A percentile compares a stretch with the other conserved stretches of the same genome.
These are phyloP conservation scores for Cryptococcus maquisensis DNA, from an alignment of 1,284 basidiomycete species.

Conservation along the genomic window DNA sequence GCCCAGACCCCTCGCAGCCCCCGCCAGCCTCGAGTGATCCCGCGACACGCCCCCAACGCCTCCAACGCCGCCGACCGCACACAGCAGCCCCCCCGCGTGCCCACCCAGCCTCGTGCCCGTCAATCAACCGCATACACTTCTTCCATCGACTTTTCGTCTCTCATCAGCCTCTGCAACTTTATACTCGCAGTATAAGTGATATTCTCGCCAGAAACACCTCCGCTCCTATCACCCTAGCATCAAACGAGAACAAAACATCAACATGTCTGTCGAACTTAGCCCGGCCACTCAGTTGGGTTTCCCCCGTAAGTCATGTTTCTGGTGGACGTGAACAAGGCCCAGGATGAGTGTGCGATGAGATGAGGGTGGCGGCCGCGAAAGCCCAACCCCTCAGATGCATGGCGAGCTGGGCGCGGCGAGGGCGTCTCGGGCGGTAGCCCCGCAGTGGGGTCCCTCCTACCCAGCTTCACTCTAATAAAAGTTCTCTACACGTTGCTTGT, in stretches of 20 bases:
- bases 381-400: not conserved
- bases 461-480: not conserved
- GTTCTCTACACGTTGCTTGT: not conserved
- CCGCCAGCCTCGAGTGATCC: too few species aligned
- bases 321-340: not conserved
- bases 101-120: conserved; percentile 53
- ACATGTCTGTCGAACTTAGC: conserved; percentile 52
- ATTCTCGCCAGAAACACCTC: too few species aligned
- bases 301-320: conserved; percentile 50
- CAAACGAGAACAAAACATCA: not conserved
- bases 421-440: not conserved
- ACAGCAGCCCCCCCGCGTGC: not conserved
- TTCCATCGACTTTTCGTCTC: conserved; percentile 50
- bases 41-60: conserved; percentile 3
- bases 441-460: not conserved
- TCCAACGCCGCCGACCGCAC: conserved; percentile 11
- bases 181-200: not conserved
- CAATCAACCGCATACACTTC: conserved; percentile 49
- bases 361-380: too few species aligned
- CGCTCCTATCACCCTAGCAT: not conserved
- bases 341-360: too few species aligned
- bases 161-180: conserved; percentile 40
- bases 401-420: not conserved
- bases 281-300: conserved; percentile 55
- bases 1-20: too few species aligned